Evolutionary conservation across 805 yeast species (phyloP), one percentile per base, ranked within the genome.

Genomic region (Candida chauliodis): DNA sequence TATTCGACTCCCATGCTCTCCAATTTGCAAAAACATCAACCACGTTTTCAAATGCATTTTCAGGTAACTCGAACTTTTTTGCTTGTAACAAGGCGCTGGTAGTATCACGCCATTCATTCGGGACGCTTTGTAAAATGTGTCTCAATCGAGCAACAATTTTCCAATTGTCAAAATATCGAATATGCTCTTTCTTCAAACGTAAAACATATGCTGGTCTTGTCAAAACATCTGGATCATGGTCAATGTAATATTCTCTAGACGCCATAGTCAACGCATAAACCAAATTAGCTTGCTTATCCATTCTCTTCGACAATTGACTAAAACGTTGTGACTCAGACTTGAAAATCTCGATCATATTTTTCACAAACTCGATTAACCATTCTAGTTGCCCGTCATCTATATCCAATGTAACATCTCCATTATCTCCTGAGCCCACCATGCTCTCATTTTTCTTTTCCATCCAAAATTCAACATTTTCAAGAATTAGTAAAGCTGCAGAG

Each of bases 1-100:
- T 43, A 22, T 79, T 69, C 30, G 84, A 81, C 50, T 91, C 99
- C 97, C 98, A 90, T 42, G 79, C 78, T 66, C 97, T 76, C 97
- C 98, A 93, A 10, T 72, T 66, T 0, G 80, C 67, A 50, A 89
- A 88, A 1, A 79, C 69, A 3, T 69, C 61, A 17, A 78, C 56
- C 2, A 86, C 84, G 11, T 71, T 71, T 7, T 66, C 62, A 42
- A 69, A 66, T 0, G 89, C 89, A 43, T 70, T 62, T 0, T 43
- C 46, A 0, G 87, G 81, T 0, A 76, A 67, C 13, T 15, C 17
- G 26, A 6, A 32, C 6, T 21, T 14, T 18, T 38, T 33, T 8
- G 23, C 5, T 1, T 54, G 50, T 34, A 75, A 55, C 16, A 48
- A 38, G 1, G 50, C 33, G 27, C 69, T 65, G 4, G 63, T 56